Percentiles rank a stretch among this genome's conserved stretches.
Evolutionary conservation across 345 rosid genomes (phyloP).

Genomic region (Fremontodendron californicum): DNA sequence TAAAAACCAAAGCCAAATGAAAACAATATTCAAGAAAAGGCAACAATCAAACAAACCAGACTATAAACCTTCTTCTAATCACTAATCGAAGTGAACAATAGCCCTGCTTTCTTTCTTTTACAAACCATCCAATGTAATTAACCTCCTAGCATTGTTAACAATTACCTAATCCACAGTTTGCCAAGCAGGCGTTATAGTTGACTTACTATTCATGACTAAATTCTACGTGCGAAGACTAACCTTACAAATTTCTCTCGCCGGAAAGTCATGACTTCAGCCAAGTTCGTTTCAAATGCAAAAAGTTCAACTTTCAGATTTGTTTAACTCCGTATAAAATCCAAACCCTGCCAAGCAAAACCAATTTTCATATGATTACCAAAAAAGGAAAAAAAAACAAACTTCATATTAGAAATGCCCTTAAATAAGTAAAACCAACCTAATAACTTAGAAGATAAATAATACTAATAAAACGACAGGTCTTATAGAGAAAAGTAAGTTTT

Average conservation of each 20-base stretch:
- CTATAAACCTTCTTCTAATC: too few species aligned
- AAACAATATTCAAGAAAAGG: too few species aligned
- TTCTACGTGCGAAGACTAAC: too few species aligned
- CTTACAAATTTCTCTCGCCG: constrained; percentile 34
- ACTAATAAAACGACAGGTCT: neutral
- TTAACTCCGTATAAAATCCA: neutral
- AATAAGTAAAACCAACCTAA: neutral
- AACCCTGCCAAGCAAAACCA: neutral
- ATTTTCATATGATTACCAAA: neutral
- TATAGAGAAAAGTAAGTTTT: neutral
- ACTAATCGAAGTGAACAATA: too few species aligned
- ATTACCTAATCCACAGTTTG: too few species aligned
- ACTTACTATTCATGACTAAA: neutral
- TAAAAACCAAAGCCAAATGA: neutral
- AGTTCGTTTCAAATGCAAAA: neutral
- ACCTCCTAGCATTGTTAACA: too few species aligned
- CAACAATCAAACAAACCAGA: too few species aligned
- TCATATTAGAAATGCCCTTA: neutral
- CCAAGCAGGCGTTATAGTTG: too few species aligned
- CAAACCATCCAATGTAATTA: too few species aligned
- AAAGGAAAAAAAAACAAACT: neutral
- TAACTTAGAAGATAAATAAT: neutral
- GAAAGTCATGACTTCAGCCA: constrained; percentile 23
- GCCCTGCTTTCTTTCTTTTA: too few species aligned
- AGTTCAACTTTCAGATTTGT: neutral